Conservation (phyloP, 495 filamentous ascomycete genomes). For the Staphylotrichum longicolle region DNA sequence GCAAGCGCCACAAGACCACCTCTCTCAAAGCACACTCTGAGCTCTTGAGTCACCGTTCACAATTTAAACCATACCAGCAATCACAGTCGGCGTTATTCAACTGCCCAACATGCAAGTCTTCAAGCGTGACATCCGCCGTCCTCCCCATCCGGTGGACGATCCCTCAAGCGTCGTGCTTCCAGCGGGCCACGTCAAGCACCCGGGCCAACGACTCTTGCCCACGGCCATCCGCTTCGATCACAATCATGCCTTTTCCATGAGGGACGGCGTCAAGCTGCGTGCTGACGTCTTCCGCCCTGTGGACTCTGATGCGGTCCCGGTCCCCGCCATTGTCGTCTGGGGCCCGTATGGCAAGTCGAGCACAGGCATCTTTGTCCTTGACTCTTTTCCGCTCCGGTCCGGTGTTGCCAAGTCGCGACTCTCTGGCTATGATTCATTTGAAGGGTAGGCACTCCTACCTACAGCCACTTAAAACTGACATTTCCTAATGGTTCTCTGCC, state of each 20-base stretch:
- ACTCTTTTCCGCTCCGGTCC: background rate
- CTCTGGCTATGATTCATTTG: background rate
- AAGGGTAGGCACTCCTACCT: background rate
- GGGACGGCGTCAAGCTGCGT: constrained; percentile 3
- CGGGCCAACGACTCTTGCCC: background rate
- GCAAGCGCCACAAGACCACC: too few species aligned
- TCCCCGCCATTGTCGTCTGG: background rate
- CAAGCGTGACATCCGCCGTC: constrained; percentile 1
- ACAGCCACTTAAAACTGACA: background rate
- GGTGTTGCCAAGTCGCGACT: background rate
- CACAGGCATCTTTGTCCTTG: background rate
- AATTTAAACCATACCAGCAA: too few species aligned
- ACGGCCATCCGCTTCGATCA: background rate
- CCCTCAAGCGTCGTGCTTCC: background rate
- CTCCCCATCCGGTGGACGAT: background rate
- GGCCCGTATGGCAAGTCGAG: constrained; percentile 1
- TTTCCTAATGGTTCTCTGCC: background rate
- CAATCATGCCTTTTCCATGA: background rate
- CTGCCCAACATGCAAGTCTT: background rate
- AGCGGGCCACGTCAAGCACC: background rate
- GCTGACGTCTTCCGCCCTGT: background rate
- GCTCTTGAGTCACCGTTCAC: too few species aligned
- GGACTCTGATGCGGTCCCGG: background rate
- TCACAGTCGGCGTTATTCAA: background rate
- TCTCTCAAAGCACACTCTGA: too few species aligned